phyloP scores from a whole-genome alignment of 1,139 yeast species.

The Protomyces lactucae-debilis region DNA sequence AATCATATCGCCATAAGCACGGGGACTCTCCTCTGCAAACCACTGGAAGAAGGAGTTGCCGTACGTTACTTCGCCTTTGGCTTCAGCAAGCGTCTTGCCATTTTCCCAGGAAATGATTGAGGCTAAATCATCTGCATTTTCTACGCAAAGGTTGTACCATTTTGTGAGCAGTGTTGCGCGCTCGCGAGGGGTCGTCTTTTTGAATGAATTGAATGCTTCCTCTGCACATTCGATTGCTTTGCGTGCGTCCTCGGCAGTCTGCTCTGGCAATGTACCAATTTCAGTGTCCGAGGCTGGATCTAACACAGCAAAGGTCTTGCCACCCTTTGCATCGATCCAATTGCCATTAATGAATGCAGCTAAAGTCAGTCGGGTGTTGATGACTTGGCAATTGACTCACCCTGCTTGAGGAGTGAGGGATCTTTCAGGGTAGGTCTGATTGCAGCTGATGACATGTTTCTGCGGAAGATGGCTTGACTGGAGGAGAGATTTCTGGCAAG shows the following conservation, averaged over 20 bases:
- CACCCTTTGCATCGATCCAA: conserved; percentile 54
- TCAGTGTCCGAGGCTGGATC: conserved; percentile 70
- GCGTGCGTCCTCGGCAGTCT: conserved; percentile 46
- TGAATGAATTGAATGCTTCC: conserved; percentile 56
- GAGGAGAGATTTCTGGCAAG: not conserved
- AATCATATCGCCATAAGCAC: conserved; percentile 67
- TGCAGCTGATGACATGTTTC: not conserved
- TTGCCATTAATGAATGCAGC: conserved; percentile 62
- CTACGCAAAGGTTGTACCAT: conserved; percentile 58
- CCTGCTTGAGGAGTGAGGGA: not conserved
- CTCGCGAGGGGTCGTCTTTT: conserved; percentile 58
- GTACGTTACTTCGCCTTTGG: conserved; percentile 68
- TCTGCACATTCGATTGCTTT: conserved; percentile 57
- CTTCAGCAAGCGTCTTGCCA: conserved; percentile 78
- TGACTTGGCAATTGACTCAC: not conserved
- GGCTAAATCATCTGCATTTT: conserved; percentile 70
- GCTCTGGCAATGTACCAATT: conserved; percentile 55
- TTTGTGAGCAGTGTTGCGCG: conserved; percentile 64
- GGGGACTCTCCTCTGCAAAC: conserved; percentile 83
- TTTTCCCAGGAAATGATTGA: conserved; percentile 70
- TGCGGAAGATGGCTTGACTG: not conserved
- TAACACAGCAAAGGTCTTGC: conserved; percentile 56
- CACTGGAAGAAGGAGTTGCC: conserved; percentile 82
- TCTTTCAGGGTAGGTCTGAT: not conserved
- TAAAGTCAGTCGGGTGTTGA: not conserved